Evolutionary conservation across 176 grass and related monocot genomes (phyloP).

Genomic region (Eremochloa ophiuroides): DNA sequence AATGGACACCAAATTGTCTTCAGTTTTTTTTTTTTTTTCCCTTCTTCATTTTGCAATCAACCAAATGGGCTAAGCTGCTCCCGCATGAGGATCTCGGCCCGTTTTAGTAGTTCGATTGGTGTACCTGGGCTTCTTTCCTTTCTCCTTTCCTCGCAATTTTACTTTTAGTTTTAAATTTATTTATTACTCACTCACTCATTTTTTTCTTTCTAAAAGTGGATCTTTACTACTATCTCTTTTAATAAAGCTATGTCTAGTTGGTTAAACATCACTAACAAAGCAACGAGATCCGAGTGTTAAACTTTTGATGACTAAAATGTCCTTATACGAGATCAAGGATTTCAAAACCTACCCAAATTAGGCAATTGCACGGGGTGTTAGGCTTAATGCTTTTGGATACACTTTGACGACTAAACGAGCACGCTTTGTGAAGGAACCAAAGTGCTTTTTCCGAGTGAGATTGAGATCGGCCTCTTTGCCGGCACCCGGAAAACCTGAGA

Average conservation of each 20-base stretch:
- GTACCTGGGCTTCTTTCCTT: neutral
- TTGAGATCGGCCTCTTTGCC: no score
- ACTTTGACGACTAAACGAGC: neutral
- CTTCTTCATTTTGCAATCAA: neutral
- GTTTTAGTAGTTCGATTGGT: neutral
- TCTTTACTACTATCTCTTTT: no score
- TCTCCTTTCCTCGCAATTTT: neutral
- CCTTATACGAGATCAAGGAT: neutral
- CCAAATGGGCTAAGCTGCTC: neutral
- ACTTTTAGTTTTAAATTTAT: neutral
- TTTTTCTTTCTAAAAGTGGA: no score
- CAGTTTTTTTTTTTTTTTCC: neutral
- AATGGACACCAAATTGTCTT: neutral
- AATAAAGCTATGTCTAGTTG: no score
- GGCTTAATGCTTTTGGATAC: neutral
- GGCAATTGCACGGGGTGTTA: neutral
- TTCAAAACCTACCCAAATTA: neutral
- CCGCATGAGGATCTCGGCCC: no score
- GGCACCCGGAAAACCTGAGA: no score
- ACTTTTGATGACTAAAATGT: no score
- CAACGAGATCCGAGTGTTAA: neutral
- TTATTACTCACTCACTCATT: no score
- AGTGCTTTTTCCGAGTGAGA: neutral
- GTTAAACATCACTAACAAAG: neutral
- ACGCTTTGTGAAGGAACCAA: neutral